These are phyloP conservation scores for Mycosarcoma maydis DNA, from an alignment of 1,284 basidiomycete species.

Conservation along the genomic window DNA sequence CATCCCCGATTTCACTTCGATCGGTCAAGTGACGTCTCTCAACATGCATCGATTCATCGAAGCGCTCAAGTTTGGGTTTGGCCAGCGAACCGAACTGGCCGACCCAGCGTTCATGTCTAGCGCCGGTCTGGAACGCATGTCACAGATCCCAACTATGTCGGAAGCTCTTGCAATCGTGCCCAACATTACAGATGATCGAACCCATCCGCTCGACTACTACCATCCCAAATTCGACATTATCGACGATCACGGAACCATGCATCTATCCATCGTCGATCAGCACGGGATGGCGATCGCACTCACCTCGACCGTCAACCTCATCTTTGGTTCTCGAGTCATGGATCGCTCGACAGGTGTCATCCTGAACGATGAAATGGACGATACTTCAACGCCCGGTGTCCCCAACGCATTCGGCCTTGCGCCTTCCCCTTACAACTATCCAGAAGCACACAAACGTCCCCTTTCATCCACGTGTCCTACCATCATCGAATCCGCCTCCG, in stretches of 20 bases:
- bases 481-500: slow-evolving; percentile 66
- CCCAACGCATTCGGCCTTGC: slow-evolving; percentile 68
- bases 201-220: slow-evolving; percentile 65
- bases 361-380: slow-evolving; percentile 69
- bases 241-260: slow-evolving; percentile 68
- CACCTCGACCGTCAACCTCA: slow-evolving; percentile 69
- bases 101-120: slow-evolving; percentile 68
- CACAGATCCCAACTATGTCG: slow-evolving; percentile 36
- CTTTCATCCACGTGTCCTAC: slow-evolving; percentile 67
- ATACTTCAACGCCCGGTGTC: slow-evolving; percentile 68
- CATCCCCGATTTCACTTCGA: slow-evolving; percentile 35
- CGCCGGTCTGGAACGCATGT: slow-evolving; percentile 10
- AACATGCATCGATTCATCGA: slow-evolving; percentile 68
- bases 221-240: slow-evolving; percentile 65
- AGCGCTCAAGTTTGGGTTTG: slow-evolving; percentile 67
- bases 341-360: slow-evolving; percentile 55
- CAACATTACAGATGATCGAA: slow-evolving; percentile 62
- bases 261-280: slow-evolving; percentile 67
- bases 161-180: slow-evolving; percentile 58
- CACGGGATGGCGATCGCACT: slow-evolving; percentile 68
- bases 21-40: slow-evolving; percentile 24
- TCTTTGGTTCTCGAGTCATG: slow-evolving; percentile 66
- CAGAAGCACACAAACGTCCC: slow-evolving; percentile 67
- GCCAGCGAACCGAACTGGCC: slow-evolving; percentile 68
- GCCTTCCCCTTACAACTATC: slow-evolving; percentile 67